Percentiles rank a stretch among this genome's conserved stretches.
These are phyloP conservation scores for Orbilia brochopaga DNA, from an alignment of 2,329 filamentous ascomycete species.

Conservation along the genomic window DNA sequence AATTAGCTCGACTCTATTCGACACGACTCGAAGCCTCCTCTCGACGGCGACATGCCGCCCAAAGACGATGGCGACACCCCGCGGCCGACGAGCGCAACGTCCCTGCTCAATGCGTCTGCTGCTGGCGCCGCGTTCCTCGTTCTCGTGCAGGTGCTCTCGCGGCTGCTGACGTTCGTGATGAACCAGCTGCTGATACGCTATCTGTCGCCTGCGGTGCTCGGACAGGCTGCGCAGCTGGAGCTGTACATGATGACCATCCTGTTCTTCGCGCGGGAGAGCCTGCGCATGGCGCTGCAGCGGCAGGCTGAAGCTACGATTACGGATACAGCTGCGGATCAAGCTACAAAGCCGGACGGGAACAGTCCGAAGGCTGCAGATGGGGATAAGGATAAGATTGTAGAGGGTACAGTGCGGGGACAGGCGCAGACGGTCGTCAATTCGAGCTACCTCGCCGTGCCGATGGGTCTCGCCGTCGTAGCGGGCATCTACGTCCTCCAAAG, in stretches of 20 bases:
- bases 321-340: conserved; percentile 35
- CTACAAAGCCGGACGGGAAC: conserved; percentile 25
- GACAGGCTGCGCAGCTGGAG: conserved; percentile 86
- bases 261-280: conserved; percentile 89
- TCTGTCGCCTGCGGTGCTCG: conserved; percentile 81
- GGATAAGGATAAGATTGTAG: conserved; percentile 53
- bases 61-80: conserved; percentile 14
- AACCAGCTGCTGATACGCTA: conserved; percentile 91
- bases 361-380: conserved; percentile 19
- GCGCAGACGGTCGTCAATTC: conserved; percentile 75
- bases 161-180: conserved; percentile 83
- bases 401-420: conserved; percentile 55
- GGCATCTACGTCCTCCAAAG: conserved; percentile 66
- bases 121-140: conserved; percentile 85
- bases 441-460: conserved; percentile 75
- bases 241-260: conserved; percentile 91
- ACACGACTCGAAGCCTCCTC: background rate
- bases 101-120: conserved; percentile 60
- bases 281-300: conserved; percentile 88
- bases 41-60: background rate
- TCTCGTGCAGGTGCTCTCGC: conserved; percentile 83
- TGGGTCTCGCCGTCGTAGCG: conserved; percentile 71
- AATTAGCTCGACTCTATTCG: too few relatives aligned
- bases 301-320: conserved; percentile 61
- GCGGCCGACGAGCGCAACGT: conserved; percentile 28